Base-by-base conservation (phyloP, 768 basidiomycete species). In the Hypholoma fasciculare region DNA sequence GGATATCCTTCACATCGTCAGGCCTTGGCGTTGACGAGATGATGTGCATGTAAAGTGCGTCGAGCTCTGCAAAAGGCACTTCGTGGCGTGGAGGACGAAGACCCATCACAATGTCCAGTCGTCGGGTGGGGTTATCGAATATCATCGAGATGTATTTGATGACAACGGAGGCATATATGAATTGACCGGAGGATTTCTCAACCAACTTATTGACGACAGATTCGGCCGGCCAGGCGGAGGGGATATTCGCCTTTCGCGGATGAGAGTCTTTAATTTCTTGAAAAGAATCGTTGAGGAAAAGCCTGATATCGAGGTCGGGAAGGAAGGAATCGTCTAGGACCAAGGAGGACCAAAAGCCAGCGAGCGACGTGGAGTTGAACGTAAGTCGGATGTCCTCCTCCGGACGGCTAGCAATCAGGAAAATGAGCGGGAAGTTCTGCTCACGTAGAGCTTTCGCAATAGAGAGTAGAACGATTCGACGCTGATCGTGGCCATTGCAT, bases 171-270 rank as follows among this genome's bases (percentile, higher is more conserved):
- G 67, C 59, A 72, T 76, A 58, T 17, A 58, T 47, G 14, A 57
- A 57, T 44, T 75, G 72, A 2, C 64, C 49, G 2, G 8, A 76
- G 61, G 0, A 71, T 61, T 36, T 69, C 47, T 14, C 63, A 54
- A 20, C 59, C 8, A 55, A 61, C 69, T 1, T 68, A 69, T 2
- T 57, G 44, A 16, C 58, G 39, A 47, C 66, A 6, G 30, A 17
- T 3, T 50, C 11, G 5, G 7, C 11, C 4, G 59, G 59, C 59
- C 59, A 60, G 8, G 16, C 0, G n/a, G 34, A 8, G 1, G 49
- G 43, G 8, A 60, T 49, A 13, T 38, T n/a, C 0, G 27, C 23
- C 14, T 30, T 14, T 16, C 36, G 40, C 2, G 59, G 59, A 40
- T 60, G 59, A 7, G 49, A 44, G 2, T 5, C 37, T 19, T 37